A percentile compares a stretch with the other conserved stretches of the same genome.
Evolutionary conservation across 257 asterid species (phyloP).

Genomic region (Penstemon barbatus): DNA sequence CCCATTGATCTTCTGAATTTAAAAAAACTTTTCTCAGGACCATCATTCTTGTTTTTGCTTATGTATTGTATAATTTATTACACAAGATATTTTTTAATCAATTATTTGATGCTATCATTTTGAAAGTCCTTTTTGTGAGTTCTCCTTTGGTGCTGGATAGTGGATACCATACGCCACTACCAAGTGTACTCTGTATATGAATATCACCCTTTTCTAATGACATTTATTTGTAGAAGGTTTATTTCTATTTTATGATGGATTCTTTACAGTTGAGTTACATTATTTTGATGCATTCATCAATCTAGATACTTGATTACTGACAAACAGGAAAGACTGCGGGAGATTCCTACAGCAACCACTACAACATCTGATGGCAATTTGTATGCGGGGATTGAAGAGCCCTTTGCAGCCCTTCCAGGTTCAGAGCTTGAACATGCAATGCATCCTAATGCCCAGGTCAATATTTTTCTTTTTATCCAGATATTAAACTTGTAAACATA

Average conservation of each 20-base stretch:
- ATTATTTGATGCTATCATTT: slow-evolving; percentile 10
- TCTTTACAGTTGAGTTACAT: slow-evolving; percentile 10
- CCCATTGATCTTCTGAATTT: slow-evolving; percentile 1
- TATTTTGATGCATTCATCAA: slow-evolving; percentile 6
- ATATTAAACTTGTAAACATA: slow-evolving; percentile 13
- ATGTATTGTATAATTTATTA: neutral
- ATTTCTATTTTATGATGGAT: slow-evolving; percentile 1
- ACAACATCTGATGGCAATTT: slow-evolving; percentile 64
- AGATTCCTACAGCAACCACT: slow-evolving; percentile 77
- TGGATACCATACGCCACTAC: neutral
- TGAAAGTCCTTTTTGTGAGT: neutral
- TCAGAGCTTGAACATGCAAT: slow-evolving; percentile 65
- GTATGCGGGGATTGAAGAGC: slow-evolving; percentile 59
- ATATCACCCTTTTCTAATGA: slow-evolving; percentile 1
- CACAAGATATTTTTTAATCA: slow-evolving; percentile 3
- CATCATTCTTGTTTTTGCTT: neutral
- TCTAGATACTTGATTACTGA: slow-evolving; percentile 23
- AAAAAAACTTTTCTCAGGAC: neutral
- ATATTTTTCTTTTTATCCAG: slow-evolving; percentile 23
- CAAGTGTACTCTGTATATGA: slow-evolving; percentile 1
- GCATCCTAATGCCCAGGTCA: slow-evolving; percentile 79
- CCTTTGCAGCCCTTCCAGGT: slow-evolving; percentile 80
- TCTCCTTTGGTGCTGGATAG: slow-evolving; percentile 10
- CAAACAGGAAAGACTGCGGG: slow-evolving; percentile 83
- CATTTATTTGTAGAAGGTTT: slow-evolving; percentile 2